Evolutionary conservation across 192 early-diverging fungal genomes (phyloP).

Genomic region (Gorgonomyces haynaldii): DNA sequence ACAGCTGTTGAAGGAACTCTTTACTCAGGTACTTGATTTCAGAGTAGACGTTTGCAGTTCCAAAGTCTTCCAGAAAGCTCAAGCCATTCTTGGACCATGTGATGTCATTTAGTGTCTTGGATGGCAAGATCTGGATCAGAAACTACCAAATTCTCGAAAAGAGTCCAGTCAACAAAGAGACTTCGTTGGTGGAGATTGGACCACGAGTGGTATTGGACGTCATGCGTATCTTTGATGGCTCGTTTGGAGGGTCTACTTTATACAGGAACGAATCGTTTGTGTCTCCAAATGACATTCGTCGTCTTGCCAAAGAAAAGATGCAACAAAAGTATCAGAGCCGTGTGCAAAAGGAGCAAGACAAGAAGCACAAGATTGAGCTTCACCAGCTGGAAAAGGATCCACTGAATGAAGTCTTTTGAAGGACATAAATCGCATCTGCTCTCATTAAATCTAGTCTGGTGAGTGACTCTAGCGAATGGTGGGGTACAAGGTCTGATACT

Average conservation of each 20-base stretch:
- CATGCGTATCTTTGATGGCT: conserved; percentile 90
- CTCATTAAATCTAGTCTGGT: too few species aligned
- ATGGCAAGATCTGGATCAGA: conserved; percentile 87
- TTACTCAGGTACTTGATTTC: conserved; percentile 46
- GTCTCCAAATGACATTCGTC: conserved; percentile 45
- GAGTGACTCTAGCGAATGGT: too few species aligned
- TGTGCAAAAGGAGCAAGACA: conserved; percentile 23
- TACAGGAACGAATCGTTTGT: conserved; percentile 85
- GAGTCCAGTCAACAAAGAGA: conserved; percentile 12
- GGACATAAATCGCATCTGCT: conserved; percentile 5
- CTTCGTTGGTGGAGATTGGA: conserved; percentile 83
- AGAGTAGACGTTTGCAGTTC: conserved; percentile 69
- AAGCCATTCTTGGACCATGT: conserved; percentile 98
- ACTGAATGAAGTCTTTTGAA: conserved; percentile 22
- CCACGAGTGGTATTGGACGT: conserved; percentile 90
- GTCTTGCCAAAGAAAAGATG: conserved; percentile 9
- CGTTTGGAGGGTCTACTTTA: conserved; percentile 83
- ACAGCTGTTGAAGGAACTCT: conserved; percentile 84
- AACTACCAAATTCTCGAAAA: conserved; percentile 91
- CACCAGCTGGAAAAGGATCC: conserved; percentile 40
- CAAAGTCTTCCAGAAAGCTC: conserved; percentile 72
- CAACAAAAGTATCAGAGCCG: conserved; percentile 35
- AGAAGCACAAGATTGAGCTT: conserved; percentile 33
- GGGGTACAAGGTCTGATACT: too few species aligned
- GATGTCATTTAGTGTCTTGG: conserved; percentile 44